A percentile compares a stretch with the other conserved stretches of the same genome.
These are phyloP conservation scores for Naumovozyma dairenensis DNA, from an alignment of 805 yeast species.

Conservation along the genomic window DNA sequence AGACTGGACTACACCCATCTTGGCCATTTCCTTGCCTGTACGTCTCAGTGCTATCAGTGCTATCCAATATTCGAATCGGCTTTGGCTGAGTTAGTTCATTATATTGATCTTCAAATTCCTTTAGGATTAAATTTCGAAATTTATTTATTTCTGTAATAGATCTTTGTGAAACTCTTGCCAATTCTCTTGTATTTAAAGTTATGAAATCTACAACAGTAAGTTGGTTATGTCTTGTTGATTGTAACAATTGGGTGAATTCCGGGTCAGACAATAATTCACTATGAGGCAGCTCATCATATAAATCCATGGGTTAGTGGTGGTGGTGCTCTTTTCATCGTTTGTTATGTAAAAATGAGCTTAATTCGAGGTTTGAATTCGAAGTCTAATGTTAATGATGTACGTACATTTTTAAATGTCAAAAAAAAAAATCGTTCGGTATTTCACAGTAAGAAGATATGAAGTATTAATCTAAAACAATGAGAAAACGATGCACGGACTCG, in stretches of 20 bases:
- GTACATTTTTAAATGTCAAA: too few relatives aligned
- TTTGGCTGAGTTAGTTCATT: constrained; percentile 3
- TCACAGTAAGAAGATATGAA: too few relatives aligned
- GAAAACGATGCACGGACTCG: too few relatives aligned
- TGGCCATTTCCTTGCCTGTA: too few relatives aligned
- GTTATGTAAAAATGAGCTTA: too few relatives aligned
- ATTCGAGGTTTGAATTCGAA: too few relatives aligned
- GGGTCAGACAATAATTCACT: constrained; percentile 30
- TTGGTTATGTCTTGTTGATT: constrained; percentile 21
- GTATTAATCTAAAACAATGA: too few relatives aligned
- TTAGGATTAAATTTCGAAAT: constrained; percentile 15
- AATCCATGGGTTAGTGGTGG: constrained; percentile 32
- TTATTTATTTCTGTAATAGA: constrained; percentile 27
- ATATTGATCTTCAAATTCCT: constrained; percentile 12
- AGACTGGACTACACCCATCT: not conserved
- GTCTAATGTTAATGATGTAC: too few relatives aligned
- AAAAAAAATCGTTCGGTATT: too few relatives aligned
- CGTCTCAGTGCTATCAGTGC: too few relatives aligned
- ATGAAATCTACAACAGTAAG: constrained; percentile 35
- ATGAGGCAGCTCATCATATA: constrained; percentile 33
- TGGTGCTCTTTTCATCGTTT: too few relatives aligned
- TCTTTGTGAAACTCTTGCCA: constrained; percentile 28
- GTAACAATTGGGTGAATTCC: constrained; percentile 23
- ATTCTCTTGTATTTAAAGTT: constrained; percentile 29
- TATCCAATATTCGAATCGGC: too few relatives aligned